Evolutionary conservation across 2,329 filamentous ascomycete genomes (phyloP), one percentile per base, ranked within the genome.

Genomic region (Cercospora nicotianae): DNA sequence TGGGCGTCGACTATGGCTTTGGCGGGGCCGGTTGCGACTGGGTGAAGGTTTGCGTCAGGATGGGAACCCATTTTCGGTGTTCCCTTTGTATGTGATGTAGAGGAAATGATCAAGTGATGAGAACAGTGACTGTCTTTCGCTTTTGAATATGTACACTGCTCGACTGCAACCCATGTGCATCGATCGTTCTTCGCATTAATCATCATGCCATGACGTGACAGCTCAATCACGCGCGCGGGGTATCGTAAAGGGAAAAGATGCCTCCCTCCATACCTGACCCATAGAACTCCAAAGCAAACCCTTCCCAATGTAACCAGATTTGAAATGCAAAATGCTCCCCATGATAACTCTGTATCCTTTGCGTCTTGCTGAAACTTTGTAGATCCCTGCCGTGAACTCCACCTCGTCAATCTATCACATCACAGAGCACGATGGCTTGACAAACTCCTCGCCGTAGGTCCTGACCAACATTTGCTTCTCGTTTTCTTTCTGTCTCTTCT

Each of bases 391-490:
- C 55, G 59, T 48, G 13, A 30, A 30, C 36, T 42, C 36, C 36
- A 57, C 39, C 28, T 62, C 36, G 60, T n/a, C n/a, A n/a, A n/a
- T 61, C 75, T 26, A 31, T 76, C 70, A 78, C 77, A 78, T 78
- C 1, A 77, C 63, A 1, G 70, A 61, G 64, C 77, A 78, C 30
- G 67, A 65, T 20, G 73, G 74, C 53, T 73, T 76, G 30, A 76
- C 72, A 60, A 78, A 78, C 8, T 78, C 74, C 31, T 77, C 75
- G n/a, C 78, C 78, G 62, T 79, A 75, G 36, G 74, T 70, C 57
- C 76, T 71, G 30, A 89, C 84, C 4, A 90, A 89, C n/a, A 89
- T 87, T 76, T 92, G 91, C 18, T 87, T 84, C 76, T 95, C 91
- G 75, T 94, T 94, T 65, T 90, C 87, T 72, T 83, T 83, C 62